A percentile compares a stretch with the other conserved stretches of the same genome.
Conservation (phyloP, 768 basidiomycete genomes). For the Lentinula raphanica region DNA sequence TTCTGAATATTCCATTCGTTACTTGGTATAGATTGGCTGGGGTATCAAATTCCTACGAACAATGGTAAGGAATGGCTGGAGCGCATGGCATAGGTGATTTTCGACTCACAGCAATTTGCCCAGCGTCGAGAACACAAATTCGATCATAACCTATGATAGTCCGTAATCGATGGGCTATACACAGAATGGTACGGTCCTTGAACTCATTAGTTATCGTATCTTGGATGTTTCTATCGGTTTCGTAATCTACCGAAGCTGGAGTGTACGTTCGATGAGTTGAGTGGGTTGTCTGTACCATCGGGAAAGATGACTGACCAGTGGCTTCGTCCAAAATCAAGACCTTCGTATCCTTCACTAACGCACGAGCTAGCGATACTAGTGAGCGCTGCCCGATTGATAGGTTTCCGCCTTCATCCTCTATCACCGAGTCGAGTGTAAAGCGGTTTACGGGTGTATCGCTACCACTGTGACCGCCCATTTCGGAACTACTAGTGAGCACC, state of each 20-base stretch:
- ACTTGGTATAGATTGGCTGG: conserved; percentile 59
- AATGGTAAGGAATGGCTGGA: neutral
- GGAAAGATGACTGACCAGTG: conserved; percentile 41
- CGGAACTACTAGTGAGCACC: conserved; percentile 13
- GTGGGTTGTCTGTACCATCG: neutral
- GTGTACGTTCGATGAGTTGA: neutral
- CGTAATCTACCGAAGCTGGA: conserved; percentile 79
- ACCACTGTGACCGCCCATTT: conserved; percentile 24
- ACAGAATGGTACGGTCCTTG: conserved; percentile 76
- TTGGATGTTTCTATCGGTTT: conserved; percentile 89
- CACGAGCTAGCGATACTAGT: conserved; percentile 82
- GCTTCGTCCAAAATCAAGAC: conserved; percentile 90
- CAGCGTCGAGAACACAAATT: conserved; percentile 83
- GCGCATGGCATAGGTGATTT: neutral
- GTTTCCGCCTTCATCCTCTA: conserved; percentile 86
- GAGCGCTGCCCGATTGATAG: conserved; percentile 79
- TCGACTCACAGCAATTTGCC: conserved; percentile 58
- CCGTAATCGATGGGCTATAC: conserved; percentile 63
- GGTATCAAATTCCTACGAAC: conserved; percentile 70
- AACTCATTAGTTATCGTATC: conserved; percentile 85
- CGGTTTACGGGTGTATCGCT: conserved; percentile 47
- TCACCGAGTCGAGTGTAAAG: conserved; percentile 76
- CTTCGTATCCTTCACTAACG: conserved; percentile 79
- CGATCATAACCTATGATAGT: conserved; percentile 88
- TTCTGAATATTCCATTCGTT: conserved; percentile 65